Percentiles rank a stretch among this genome's conserved stretches.
phyloP scores from a whole-genome alignment of 306 rosid genomes.

The Sphenostylis stenocarpa region DNA sequence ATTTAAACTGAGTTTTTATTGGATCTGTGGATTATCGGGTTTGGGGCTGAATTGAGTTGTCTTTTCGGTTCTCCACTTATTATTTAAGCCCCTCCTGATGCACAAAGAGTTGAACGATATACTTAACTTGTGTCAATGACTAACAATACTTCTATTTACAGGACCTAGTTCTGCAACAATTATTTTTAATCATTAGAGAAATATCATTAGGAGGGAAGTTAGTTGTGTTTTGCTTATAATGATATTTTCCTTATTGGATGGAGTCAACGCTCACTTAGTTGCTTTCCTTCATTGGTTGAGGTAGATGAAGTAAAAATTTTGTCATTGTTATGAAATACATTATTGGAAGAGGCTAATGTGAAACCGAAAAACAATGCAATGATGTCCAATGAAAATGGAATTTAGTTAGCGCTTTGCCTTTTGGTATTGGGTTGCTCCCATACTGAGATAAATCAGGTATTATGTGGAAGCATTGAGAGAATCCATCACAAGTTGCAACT shows the following conservation, averaged over 20 bases:
- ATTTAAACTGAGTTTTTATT: no score
- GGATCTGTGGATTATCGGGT: no score
- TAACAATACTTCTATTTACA: neutral
- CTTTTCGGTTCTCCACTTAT: neutral
- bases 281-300: neutral
- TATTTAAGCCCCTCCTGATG: neutral
- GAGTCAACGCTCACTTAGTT: neutral
- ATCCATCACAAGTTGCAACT: neutral
- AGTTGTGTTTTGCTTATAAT: no score
- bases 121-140: neutral
- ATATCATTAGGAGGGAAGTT: neutral
- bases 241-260: neutral
- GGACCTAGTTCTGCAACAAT: no score
- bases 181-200: neutral
- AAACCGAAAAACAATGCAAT: conserved; percentile 1
- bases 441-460: neutral
- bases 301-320: conserved; percentile 9
- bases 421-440: neutral
- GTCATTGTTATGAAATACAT: neutral
- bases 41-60: no score
- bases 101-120: conserved; percentile 5
- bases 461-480: neutral
- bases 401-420: neutral
- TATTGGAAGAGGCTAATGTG: neutral
- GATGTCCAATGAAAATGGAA: neutral